Evolutionary conservation across 441 rosid species (phyloP).

Genomic region (Mallotus japonicus): DNA sequence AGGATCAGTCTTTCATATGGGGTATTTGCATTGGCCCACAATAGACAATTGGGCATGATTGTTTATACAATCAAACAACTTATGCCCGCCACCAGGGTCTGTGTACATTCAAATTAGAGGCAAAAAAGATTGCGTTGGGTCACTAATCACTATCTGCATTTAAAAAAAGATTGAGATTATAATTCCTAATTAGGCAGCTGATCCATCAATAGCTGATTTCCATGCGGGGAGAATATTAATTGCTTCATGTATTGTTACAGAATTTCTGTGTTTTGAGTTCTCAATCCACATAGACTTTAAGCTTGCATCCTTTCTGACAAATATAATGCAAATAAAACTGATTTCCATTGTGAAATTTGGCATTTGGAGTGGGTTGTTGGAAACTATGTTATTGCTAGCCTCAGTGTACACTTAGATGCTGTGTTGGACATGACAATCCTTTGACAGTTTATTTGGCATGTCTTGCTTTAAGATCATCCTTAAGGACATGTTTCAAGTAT

Average conservation of each 20-base stretch:
- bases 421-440: too few species aligned
- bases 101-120: conserved; percentile 6
- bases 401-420: too few species aligned
- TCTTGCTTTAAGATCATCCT: neutral
- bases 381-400: too few species aligned
- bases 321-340: neutral
- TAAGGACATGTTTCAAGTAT: neutral
- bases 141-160: neutral
- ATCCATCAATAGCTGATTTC: neutral
- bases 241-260: neutral
- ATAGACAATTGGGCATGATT: neutral
- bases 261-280: too few species aligned
- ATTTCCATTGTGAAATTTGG: neutral
- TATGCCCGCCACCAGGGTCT: conserved; percentile 7
- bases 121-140: neutral
- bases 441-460: too few species aligned
- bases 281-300: neutral
- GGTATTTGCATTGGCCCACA: conserved; percentile 8
- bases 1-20: conserved; percentile 7
- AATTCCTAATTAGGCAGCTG: neutral
- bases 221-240: neutral
- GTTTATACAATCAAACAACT: conserved; percentile 24
- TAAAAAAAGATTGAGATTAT: neutral
- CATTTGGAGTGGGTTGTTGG: too few species aligned
- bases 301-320: neutral